Evolutionary conservation across 2,329 filamentous ascomycete species (phyloP).

Genomic region (Pseudocercospora pini-densiflorae): DNA sequence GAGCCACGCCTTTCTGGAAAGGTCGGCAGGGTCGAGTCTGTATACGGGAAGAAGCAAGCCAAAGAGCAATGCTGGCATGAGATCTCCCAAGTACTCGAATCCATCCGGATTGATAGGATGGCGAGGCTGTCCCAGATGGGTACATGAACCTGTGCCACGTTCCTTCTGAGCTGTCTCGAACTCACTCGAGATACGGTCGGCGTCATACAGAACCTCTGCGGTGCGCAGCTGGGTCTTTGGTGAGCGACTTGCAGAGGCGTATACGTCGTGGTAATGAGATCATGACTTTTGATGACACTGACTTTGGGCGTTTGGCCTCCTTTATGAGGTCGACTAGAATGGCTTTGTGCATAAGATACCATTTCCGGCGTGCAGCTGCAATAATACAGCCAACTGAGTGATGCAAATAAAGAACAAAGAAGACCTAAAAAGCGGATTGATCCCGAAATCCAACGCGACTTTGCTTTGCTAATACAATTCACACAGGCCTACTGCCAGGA

Average conservation of each 20-base stretch:
- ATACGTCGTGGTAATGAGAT: not conserved
- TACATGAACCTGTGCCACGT: not conserved
- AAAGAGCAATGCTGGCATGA: conserved; percentile 54
- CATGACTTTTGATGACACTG: not conserved
- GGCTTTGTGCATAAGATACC: not conserved
- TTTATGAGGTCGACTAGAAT: not conserved
- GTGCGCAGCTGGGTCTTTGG: not conserved
- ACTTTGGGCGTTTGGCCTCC: not conserved
- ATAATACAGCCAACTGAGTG: not conserved
- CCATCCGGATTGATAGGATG: conserved; percentile 31
- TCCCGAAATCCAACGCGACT: not conserved
- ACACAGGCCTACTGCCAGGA: not conserved
- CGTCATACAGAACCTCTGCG: not conserved
- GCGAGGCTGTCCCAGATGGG: not conserved
- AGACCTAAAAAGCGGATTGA: not conserved
- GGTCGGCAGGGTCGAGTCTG: conserved; percentile 48
- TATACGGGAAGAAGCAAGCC: conserved; percentile 55
- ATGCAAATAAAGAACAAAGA: not conserved
- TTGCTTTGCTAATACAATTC: not conserved
- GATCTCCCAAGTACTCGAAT: conserved; percentile 46
- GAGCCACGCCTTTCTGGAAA: conserved; percentile 40
- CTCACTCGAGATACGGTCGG: not conserved
- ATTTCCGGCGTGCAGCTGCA: not conserved
- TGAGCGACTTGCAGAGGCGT: not conserved
- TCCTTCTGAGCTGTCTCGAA: not conserved